Evolutionary conservation across 305 asterid species (phyloP).

Genomic region (Solanum hybrid): DNA sequence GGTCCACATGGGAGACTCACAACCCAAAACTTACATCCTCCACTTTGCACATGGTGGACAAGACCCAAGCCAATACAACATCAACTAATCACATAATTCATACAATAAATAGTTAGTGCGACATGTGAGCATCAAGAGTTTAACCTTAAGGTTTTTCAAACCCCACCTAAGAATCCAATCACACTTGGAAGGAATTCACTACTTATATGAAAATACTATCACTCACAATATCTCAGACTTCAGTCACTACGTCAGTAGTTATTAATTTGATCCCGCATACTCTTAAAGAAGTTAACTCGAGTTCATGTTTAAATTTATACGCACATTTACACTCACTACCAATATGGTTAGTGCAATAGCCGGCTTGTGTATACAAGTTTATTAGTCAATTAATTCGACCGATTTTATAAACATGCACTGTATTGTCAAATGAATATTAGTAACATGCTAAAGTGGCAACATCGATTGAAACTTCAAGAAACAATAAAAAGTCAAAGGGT

Average conservation of each 20-base stretch:
- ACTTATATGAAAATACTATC: too few species aligned
- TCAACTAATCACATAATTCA: not conserved
- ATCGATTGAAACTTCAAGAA: not conserved
- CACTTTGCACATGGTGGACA: not conserved
- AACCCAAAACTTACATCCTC: not conserved
- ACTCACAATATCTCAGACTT: not conserved
- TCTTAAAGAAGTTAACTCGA: not conserved
- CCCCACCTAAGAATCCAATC: not conserved
- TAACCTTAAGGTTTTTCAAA: not conserved
- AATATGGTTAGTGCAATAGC: not conserved
- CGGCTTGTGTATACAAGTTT: not conserved
- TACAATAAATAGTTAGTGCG: not conserved
- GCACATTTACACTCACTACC: not conserved
- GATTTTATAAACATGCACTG: not conserved
- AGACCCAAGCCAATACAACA: not conserved
- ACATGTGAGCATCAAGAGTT: not conserved
- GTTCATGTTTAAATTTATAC: too few species aligned
- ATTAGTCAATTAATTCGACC: not conserved
- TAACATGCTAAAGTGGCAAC: not conserved
- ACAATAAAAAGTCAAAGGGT: not conserved
- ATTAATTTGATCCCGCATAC: not conserved
- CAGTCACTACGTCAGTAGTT: not conserved
- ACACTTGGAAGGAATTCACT: not conserved
- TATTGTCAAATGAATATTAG: not conserved
- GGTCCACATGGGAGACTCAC: not conserved